Conservation (phyloP, 192 early-diverging fungal genomes). For the Rhizophlyctis rosea region DNA sequence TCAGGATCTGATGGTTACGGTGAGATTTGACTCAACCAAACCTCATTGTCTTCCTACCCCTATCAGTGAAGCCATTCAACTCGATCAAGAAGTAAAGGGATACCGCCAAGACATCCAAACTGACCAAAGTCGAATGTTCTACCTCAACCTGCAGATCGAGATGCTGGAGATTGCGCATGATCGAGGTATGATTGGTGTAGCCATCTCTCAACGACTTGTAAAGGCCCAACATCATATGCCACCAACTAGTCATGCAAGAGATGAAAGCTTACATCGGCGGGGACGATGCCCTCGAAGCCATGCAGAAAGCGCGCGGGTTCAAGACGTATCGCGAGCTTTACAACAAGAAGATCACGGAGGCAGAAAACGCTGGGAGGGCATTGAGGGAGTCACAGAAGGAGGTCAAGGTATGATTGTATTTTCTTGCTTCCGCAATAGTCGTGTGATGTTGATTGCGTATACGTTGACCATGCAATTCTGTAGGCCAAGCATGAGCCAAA, state of each 20-base stretch:
- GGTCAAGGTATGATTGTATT: conserved; percentile 52
- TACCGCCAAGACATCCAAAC: conserved; percentile 44
- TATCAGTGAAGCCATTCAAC: conserved; percentile 39
- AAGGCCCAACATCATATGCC: neutral
- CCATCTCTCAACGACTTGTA: neutral
- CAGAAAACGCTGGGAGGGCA: conserved; percentile 43
- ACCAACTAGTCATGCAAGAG: conserved; percentile 50
- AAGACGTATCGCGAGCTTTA: conserved; percentile 63
- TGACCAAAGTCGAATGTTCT: conserved; percentile 50
- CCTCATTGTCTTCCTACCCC: conserved; percentile 2
- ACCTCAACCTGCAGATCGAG: conserved; percentile 38
- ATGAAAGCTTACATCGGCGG: conserved; percentile 65
- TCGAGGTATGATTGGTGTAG: conserved; percentile 32
- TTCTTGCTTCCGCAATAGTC: no score
- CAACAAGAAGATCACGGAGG: conserved; percentile 46
- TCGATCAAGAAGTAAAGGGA: conserved; percentile 46
- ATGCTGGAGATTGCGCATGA: conserved; percentile 45
- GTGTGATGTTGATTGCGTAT: conserved; percentile 8
- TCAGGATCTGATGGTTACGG: no score
- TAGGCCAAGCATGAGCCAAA: conserved; percentile 46
- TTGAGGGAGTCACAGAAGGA: conserved; percentile 52
- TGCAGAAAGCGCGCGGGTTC: conserved; percentile 55
- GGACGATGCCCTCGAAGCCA: conserved; percentile 49
- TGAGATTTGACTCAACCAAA: neutral
- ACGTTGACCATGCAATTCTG: neutral